Evolutionary conservation across 768 basidiomycete species (phyloP).

Genomic region (Kwoniella pini): DNA sequence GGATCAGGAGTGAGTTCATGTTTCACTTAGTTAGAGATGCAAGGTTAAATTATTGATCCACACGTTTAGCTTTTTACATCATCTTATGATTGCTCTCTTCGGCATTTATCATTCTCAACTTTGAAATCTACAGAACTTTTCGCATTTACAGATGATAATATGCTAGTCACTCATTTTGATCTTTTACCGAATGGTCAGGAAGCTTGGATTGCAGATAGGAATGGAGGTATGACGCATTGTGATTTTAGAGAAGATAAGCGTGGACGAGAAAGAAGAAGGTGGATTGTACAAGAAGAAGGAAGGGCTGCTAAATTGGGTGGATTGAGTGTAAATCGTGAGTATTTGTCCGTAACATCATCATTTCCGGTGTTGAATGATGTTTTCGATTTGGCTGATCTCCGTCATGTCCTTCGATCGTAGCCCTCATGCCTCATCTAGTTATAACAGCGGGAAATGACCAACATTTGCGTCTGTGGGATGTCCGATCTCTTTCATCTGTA

Average conservation of each 20-base stretch:
- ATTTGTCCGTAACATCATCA: constrained; percentile 12
- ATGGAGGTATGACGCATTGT: constrained; percentile 52
- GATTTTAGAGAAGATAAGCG: constrained; percentile 45
- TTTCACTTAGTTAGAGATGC: too few species aligned
- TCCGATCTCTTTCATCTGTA: constrained; percentile 39
- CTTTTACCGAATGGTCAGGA: constrained; percentile 50
- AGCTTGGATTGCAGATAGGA: constrained; percentile 51
- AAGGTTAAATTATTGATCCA: too few species aligned
- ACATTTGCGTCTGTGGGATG: constrained; percentile 54
- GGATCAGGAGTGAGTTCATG: constrained; percentile 46
- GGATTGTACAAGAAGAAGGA: constrained; percentile 44
- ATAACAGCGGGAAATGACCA: constrained; percentile 54
- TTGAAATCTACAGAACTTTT: constrained; percentile 54
- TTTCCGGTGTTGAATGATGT: too few species aligned
- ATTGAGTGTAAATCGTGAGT: constrained; percentile 52
- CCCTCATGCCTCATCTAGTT: constrained; percentile 47
- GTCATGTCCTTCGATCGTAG: constrained; percentile 31
- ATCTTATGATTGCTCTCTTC: constrained; percentile 57
- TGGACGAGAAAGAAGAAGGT: constrained; percentile 38
- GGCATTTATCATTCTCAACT: constrained; percentile 52
- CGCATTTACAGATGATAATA: constrained; percentile 53
- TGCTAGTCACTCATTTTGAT: constrained; percentile 56
- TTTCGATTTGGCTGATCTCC: constrained; percentile 14
- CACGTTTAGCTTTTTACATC: constrained; percentile 52
- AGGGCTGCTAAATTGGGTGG: constrained; percentile 54